Percentiles rank a stretch among this genome's conserved stretches.
These are phyloP conservation scores for Mucor velutinosus DNA, from an alignment of 371 early-diverging fungal species.

Conservation along the genomic window DNA sequence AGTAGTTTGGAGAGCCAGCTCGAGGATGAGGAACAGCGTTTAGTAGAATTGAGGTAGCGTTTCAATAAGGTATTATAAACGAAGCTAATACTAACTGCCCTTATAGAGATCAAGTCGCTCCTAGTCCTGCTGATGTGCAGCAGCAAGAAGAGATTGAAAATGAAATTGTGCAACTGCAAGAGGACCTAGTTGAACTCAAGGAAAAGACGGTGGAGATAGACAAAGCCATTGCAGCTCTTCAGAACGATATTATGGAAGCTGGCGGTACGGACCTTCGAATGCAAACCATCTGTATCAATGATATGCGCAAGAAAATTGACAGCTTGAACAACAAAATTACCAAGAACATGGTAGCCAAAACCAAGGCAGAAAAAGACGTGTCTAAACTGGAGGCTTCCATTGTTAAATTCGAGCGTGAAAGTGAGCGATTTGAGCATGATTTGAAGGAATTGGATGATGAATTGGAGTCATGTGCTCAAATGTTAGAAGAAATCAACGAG, in stretches of 20 bases:
- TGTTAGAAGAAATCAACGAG: slow-evolving; percentile 52
- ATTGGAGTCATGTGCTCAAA: slow-evolving; percentile 48
- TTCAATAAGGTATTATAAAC: background rate
- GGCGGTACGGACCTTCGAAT: slow-evolving; percentile 87
- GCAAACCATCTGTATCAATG: slow-evolving; percentile 87
- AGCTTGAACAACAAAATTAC: slow-evolving; percentile 59
- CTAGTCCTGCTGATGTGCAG: slow-evolving; percentile 53
- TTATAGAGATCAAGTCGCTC: slow-evolving; percentile 39
- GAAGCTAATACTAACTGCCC: background rate
- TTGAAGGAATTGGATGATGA: slow-evolving; percentile 61
- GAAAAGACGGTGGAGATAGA: slow-evolving; percentile 56
- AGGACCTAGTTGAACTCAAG: slow-evolving; percentile 44
- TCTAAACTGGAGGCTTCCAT: slow-evolving; percentile 65
- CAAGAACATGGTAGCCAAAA: slow-evolving; percentile 69
- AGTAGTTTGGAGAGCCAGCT: slow-evolving; percentile 65
- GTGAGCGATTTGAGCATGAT: slow-evolving; percentile 62
- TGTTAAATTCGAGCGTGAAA: slow-evolving; percentile 69
- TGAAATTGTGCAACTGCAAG: slow-evolving; percentile 46
- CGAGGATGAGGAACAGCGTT: slow-evolving; percentile 58
- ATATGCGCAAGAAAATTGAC: slow-evolving; percentile 78
- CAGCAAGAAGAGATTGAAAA: slow-evolving; percentile 36
- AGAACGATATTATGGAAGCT: slow-evolving; percentile 87
- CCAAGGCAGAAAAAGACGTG: slow-evolving; percentile 78
- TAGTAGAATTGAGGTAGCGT: slow-evolving; percentile 56
- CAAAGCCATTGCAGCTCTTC: slow-evolving; percentile 70